Conservation (phyloP, 192 early-diverging fungal species). For the Gamsiella multidivaricata region DNA sequence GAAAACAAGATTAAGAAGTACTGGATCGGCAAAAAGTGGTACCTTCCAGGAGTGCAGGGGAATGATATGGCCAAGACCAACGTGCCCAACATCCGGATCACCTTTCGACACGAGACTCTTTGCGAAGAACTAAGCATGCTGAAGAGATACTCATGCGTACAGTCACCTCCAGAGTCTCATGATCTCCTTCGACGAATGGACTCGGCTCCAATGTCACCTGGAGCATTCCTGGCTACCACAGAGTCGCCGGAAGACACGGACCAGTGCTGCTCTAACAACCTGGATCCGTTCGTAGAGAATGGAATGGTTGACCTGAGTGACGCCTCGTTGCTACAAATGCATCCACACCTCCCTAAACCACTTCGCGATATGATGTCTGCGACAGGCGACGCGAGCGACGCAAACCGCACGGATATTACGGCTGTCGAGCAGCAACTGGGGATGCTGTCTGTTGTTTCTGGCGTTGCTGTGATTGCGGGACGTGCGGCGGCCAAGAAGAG, state of each 20-base stretch:
- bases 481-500: constrained; percentile 52
- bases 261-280: background rate
- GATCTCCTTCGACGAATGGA: background rate
- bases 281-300: background rate
- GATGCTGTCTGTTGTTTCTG: constrained; percentile 38
- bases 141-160: constrained; percentile 43
- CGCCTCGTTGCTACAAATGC: constrained; percentile 13
- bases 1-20: constrained; percentile 89
- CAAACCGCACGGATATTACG: constrained; percentile 11
- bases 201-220: background rate
- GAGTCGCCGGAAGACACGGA: background rate
- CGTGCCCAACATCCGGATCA: constrained; percentile 87
- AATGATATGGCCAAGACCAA: constrained; percentile 94
- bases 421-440: constrained; percentile 36
- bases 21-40: constrained; percentile 87
- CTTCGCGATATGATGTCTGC: constrained; percentile 10
- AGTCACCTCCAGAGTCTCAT: background rate
- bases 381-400: background rate
- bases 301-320: constrained; percentile 5
- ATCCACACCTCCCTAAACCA: constrained; percentile 12
- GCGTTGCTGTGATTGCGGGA: constrained; percentile 34
- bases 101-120: constrained; percentile 86
- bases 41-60: constrained; percentile 77
- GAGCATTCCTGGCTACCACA: background rate
- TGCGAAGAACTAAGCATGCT: constrained; percentile 78